A percentile compares a stretch with the other conserved stretches of the same genome.
phyloP scores from a whole-genome alignment of 1,284 basidiomycete species.

The Puccinia horiana region DNA sequence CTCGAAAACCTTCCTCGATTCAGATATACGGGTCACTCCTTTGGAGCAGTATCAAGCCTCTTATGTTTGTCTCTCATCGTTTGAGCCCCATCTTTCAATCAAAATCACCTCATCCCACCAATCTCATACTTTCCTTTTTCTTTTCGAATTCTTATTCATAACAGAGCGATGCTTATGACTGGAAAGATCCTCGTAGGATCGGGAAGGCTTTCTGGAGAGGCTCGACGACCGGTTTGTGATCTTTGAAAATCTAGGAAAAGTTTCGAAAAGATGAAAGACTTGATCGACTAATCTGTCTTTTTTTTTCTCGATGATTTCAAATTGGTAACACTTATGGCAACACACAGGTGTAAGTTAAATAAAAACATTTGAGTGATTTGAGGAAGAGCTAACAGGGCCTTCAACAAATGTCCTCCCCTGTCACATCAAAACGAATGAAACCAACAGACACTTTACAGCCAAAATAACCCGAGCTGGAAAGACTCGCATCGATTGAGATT shows the following conservation, averaged over 20 bases:
- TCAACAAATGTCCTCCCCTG: not conserved
- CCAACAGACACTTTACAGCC: constrained; percentile 22
- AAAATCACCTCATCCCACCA: too few relatives aligned
- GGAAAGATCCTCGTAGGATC: constrained; percentile 58
- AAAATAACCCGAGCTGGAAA: constrained; percentile 52
- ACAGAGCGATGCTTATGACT: constrained; percentile 51
- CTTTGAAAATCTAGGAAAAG: not conserved
- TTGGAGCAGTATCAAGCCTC: constrained; percentile 60
- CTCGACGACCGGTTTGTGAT: constrained; percentile 60
- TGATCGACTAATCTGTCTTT: not conserved
- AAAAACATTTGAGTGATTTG: not conserved
- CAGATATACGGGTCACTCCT: constrained; percentile 62
- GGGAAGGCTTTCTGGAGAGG: constrained; percentile 59
- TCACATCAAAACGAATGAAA: not conserved
- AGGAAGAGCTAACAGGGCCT: not conserved
- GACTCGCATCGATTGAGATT: constrained; percentile 55
- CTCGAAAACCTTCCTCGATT: constrained; percentile 57
- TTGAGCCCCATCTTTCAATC: not conserved
- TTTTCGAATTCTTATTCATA: not conserved
- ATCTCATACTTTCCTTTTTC: not conserved
- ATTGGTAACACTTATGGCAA: not conserved
- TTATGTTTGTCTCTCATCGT: constrained; percentile 33
- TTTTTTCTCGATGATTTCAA: not conserved
- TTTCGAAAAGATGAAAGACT: not conserved
- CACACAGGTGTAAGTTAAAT: not conserved